A percentile compares a stretch with the other conserved stretches of the same genome.
Conservation (phyloP, 495 filamentous ascomycete genomes). For the Pseudoneurospora amorphoporcata region DNA sequence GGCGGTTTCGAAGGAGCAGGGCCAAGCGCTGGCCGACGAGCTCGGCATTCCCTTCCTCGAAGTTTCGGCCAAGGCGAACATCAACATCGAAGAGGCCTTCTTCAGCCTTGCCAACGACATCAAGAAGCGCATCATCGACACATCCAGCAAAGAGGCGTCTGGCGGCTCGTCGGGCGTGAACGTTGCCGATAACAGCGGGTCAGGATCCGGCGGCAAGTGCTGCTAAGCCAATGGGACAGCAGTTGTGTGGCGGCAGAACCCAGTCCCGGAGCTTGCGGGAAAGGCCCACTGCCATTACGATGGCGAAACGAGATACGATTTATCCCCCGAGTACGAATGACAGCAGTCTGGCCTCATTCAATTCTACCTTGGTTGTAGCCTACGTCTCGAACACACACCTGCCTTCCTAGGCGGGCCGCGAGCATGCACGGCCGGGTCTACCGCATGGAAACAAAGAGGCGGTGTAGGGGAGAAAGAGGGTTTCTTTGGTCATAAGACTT, state of each 20-base stretch:
- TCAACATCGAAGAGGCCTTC: slow-evolving; percentile 99
- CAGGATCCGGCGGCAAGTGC: slow-evolving; percentile 68
- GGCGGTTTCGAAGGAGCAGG: slow-evolving; percentile 82
- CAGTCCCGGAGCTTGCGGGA: slow-evolving; percentile 5
- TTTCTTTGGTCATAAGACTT: neutral
- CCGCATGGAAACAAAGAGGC: neutral
- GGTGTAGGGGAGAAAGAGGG: neutral
- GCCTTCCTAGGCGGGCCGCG: neutral
- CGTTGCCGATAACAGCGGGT: slow-evolving; percentile 53
- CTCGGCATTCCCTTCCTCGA: slow-evolving; percentile 97
- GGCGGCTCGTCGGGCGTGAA: slow-evolving; percentile 51
- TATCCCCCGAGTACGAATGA: neutral
- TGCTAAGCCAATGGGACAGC: slow-evolving; percentile 46
- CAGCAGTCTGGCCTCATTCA: neutral
- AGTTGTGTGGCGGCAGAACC: neutral
- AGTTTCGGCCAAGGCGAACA: slow-evolving; percentile 96
- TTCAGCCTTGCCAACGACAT: slow-evolving; percentile 92
- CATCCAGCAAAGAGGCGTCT: slow-evolving; percentile 65
- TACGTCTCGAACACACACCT: neutral
- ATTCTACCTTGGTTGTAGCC: neutral
- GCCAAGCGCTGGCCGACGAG: slow-evolving; percentile 88
- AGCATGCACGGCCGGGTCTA: neutral
- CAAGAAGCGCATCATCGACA: slow-evolving; percentile 90
- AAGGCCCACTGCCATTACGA: neutral
- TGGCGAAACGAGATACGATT: neutral